These are phyloP conservation scores for Malus domestica DNA, from an alignment of 306 rosid species.

Conservation along the genomic window DNA sequence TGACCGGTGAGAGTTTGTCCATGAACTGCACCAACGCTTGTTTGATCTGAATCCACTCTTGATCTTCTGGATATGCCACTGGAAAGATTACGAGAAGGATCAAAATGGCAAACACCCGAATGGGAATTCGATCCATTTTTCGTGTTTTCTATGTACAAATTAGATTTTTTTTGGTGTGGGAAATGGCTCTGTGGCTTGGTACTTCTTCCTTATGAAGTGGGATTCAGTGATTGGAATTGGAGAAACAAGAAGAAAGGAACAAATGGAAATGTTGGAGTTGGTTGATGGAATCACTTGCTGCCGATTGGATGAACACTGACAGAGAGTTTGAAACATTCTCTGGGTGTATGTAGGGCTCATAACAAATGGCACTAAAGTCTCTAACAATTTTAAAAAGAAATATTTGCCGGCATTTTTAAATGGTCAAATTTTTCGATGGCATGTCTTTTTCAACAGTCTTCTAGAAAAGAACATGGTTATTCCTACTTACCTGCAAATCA, in stretches of 20 bases:
- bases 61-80: slow-evolving; percentile 30
- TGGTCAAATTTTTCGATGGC: slow-evolving; percentile 9
- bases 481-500: background rate
- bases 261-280: background rate
- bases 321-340: slow-evolving; percentile 2
- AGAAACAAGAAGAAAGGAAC: slow-evolving; percentile 6
- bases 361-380: slow-evolving; percentile 8
- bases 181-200: slow-evolving; percentile 3
- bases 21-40: slow-evolving; percentile 41
- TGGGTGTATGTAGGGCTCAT: background rate
- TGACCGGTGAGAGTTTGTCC: slow-evolving; percentile 44
- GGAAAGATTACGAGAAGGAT: slow-evolving; percentile 19
- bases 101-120: slow-evolving; percentile 23
- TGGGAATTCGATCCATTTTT: slow-evolving; percentile 35
- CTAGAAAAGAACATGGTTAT: background rate
- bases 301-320: slow-evolving; percentile 30
- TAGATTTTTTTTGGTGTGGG: background rate
- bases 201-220: background rate
- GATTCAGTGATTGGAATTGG: slow-evolving; percentile 2
- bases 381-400: background rate
- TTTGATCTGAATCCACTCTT: slow-evolving; percentile 20
- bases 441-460: slow-evolving; percentile 11
- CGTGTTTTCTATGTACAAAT: background rate
- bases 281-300: slow-evolving; percentile 20
- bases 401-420: slow-evolving; percentile 52